phyloP scores from a whole-genome alignment of 805 yeast species.

The Helenozyma baotianmanensis region DNA sequence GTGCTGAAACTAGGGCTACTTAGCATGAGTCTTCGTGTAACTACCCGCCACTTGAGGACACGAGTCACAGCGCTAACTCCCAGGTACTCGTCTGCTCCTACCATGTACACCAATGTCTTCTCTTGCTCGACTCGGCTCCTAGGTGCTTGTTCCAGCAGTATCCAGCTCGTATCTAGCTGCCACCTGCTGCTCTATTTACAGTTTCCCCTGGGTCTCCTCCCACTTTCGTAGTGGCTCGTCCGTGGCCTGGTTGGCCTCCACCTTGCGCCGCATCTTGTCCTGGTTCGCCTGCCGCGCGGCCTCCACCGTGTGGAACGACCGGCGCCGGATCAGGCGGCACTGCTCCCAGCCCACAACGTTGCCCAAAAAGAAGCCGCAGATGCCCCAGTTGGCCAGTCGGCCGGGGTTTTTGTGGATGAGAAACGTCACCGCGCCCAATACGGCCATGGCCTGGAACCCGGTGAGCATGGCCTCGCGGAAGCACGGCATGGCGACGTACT shows the following conservation, averaged over 20 bases:
- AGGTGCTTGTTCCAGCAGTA: too few relatives aligned
- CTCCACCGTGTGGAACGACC: slow-evolving; percentile 61
- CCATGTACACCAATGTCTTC: too few relatives aligned
- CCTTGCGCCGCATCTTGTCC: slow-evolving; percentile 30
- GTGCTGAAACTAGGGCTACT: too few relatives aligned
- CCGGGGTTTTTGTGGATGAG: slow-evolving; percentile 58
- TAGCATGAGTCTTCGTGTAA: too few relatives aligned
- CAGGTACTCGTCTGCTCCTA: too few relatives aligned
- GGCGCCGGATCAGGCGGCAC: slow-evolving; percentile 68
- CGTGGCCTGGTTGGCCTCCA: slow-evolving; percentile 17
- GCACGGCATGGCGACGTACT: slow-evolving; percentile 62
- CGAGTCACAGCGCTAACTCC: too few relatives aligned
- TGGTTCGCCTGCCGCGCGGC: slow-evolving; percentile 53
- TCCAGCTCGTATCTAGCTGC: too few relatives aligned
- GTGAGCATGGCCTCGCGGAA: slow-evolving; percentile 75
- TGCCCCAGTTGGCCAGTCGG: slow-evolving; percentile 74
- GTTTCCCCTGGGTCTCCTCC: slow-evolving; percentile 16
- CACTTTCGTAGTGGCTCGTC: slow-evolving; percentile 27
- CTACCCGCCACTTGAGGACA: too few relatives aligned
- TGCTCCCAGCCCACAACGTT: slow-evolving; percentile 89
- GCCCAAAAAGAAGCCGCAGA: slow-evolving; percentile 76
- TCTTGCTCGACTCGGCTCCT: too few relatives aligned
- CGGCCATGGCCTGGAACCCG: slow-evolving; percentile 70
- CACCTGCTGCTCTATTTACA: too few relatives aligned
- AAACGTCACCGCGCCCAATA: slow-evolving; percentile 62